Base-by-base conservation (phyloP, 106 monocot genomes). In the Acorus calamus region DNA sequence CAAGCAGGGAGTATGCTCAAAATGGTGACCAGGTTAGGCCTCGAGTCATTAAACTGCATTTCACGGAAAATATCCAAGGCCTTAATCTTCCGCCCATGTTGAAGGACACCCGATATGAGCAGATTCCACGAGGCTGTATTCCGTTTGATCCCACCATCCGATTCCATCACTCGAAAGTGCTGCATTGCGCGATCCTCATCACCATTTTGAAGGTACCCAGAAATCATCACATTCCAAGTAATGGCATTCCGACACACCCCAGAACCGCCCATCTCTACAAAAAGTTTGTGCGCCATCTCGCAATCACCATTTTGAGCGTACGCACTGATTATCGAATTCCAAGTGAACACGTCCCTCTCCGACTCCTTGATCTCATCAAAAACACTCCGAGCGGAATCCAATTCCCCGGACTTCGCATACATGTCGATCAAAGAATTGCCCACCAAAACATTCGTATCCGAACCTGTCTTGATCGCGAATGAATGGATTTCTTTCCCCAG, bases 201-300 rank as follows among this genome's bases (percentile, higher is more conserved):
- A 13, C 84, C 80, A 67, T 84, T 86, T 14, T 84, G 84, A 50
- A 94, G 71, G 47, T 87, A 94, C 5, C 86, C 90, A 11, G 86
- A 87, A 53, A 94, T 80, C 87, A 94, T 80, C 44, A 70, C 76
- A 73, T 94, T 94, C 94, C 94, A 94, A 65, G 89, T 87, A 8
- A 94, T 77, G 8, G 79, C 87, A 81, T 90, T 87, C 48, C 74
- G 66, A 8, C 11, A 61, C 44, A 90, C 73, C 41, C 87, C 86
- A 3, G 56, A 69, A 56, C 14, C 72, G 52, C 87, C 82, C 94
- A 94, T 94, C 57, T 67, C 82, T 6, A 69, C 69, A 75, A 94
- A 94, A 28, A 94, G 79, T 3, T 84, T 87, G 57, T 80, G 72
- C 2, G 94, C 90, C 72, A 76, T 89, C 11, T 87, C 81, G 53